Evolutionary conservation across 2,329 filamentous ascomycete genomes (phyloP), one percentile per base, ranked within the genome.

Genomic region (Xylaria multiplex): DNA sequence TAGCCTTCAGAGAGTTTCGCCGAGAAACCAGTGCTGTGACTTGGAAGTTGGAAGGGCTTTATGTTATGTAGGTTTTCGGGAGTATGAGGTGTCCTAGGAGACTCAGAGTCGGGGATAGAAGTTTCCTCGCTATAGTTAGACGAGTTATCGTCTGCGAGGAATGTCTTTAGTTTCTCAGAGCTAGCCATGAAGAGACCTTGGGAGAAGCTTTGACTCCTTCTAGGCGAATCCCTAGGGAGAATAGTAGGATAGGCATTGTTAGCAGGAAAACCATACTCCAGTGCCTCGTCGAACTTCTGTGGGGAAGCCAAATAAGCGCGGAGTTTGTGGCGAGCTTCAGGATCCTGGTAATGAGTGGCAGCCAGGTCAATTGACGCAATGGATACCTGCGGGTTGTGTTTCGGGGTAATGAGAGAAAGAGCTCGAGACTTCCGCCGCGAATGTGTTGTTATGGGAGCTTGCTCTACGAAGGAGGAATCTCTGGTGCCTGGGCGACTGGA

Each of bases 221-320:
- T 61, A 6, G 69, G 69, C n/a, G 58, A 70, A 14, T 79, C 78
- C 8, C 77, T 75, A 24, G 77, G 73, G 2, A 78, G 69, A 1
- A 72, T 72, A n/a, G 79, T 72, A 2, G 77, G 71, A 22, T 80
- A 69, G 7, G 73, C 79, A 40, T 88, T 85, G 42, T 83, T 82
- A 0, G 90, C 88, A 0, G 93, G 93, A 73, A 97, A 98, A 0
- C 95, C 95, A 78, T 96, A 97, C 76, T 97, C 92, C 59, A 98
- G 87, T 1, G 93, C 93, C 79, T 98, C 95, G 76, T 98, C 95
- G 72, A 98, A 98, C 76, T 97, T 97, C 71, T 97, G 92, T 0
- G 94, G 91, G 1, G 93, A 97, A 7, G 92, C 91, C 22, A 97
- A 86, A 74, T 94, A 97, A 6, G 93, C 89, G 13, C 93, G 89